phyloP scores from a whole-genome alignment of 345 rosid genomes.

The Populus alba region DNA sequence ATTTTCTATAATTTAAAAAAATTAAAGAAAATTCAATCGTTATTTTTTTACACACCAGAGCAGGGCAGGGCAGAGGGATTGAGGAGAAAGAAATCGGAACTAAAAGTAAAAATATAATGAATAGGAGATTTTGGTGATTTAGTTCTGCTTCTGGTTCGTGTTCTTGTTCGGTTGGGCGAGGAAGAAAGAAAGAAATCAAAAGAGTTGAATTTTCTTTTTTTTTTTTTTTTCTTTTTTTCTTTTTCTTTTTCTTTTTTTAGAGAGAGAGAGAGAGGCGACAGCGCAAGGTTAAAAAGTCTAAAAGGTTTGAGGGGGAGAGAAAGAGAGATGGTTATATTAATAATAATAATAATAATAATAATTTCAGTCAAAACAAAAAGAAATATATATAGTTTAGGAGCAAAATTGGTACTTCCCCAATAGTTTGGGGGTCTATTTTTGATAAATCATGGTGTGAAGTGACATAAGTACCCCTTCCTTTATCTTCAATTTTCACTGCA shows the following conservation, averaged over 20 bases:
- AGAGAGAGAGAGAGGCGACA: no score
- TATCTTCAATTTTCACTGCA: background rate
- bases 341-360: no score
- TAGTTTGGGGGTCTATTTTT: background rate
- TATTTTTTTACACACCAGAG: background rate
- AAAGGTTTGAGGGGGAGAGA: background rate
- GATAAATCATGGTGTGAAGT: background rate
- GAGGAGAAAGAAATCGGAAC: background rate
- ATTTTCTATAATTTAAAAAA: background rate
- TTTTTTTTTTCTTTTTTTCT: no score
- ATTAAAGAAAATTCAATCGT: no score
- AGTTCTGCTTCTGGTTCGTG: background rate
- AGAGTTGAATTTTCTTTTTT: no score
- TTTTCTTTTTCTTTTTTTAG: no score
- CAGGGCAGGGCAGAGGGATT: background rate
- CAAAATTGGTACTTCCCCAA: background rate
- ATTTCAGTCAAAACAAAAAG: background rate
- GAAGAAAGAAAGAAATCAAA: background rate
- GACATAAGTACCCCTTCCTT: conserved; percentile 11
- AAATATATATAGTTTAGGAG: background rate
- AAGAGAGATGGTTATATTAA: no score
- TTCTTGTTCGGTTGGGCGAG: background rate
- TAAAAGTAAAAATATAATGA: no score
- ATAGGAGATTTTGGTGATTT: background rate
- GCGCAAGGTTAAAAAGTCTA: background rate